Percentiles rank a stretch among this genome's conserved stretches.
phyloP scores from a whole-genome alignment of 192 early-diverging fungal species.

The Piromyces finnis region DNA sequence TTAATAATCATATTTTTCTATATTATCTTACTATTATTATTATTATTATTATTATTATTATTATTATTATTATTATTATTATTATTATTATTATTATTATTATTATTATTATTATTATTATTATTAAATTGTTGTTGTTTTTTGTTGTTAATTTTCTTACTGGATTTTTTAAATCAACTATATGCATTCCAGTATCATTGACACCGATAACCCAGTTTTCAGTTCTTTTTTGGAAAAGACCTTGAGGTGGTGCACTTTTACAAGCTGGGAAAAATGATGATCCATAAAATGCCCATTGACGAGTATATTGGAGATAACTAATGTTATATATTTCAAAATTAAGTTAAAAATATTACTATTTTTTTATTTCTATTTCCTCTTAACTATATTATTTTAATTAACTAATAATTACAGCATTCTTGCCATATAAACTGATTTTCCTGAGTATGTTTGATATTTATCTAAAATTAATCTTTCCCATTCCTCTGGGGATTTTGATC shows the following conservation, averaged over 20 bases:
- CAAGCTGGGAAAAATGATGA: neutral
- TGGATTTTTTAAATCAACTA: neutral
- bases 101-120: too few species aligned
- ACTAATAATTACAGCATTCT: neutral
- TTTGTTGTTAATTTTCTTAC: neutral
- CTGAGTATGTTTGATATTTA: neutral
- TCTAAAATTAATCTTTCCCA: neutral
- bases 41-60: too few species aligned
- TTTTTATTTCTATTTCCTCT: neutral
- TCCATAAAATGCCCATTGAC: neutral
- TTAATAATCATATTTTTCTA: too few species aligned
- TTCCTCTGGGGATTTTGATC: neutral
- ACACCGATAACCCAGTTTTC: neutral
- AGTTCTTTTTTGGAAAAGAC: neutral
- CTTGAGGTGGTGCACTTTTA: neutral
- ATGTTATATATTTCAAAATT: too few species aligned
- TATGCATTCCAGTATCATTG: neutral
- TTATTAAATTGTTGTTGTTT: too few species aligned
- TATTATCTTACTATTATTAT: too few species aligned
- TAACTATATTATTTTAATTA: neutral
- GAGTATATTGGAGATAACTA: neutral
- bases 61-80: too few species aligned
- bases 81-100: too few species aligned
- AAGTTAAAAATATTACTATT: too few species aligned
- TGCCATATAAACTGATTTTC: neutral